Base-by-base conservation (phyloP, 2,329 filamentous ascomycete genomes). In the Berkeleyomyces basicola region DNA sequence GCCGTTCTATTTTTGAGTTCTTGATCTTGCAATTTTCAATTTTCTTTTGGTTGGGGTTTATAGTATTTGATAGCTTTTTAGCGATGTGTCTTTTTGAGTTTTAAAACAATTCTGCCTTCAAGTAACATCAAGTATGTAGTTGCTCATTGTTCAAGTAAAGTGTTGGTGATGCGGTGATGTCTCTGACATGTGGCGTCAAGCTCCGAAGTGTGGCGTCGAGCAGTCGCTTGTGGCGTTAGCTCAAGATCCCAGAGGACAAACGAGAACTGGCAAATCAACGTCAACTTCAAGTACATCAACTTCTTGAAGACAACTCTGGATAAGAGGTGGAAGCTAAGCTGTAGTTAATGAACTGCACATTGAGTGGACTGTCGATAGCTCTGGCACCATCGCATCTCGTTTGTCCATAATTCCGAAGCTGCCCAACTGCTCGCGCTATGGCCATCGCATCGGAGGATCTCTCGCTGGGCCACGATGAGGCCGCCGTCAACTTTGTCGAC, bases 401-500 rank as follows among this genome's bases (percentile, higher is more conserved):
- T 23, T 23, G 23, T 23, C 23, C 23, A 23, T 23, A 23, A 23
- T 23, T 23, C 23, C 23, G 23, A 23, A 23, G 23, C 23, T 23
- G 23, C 23, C 23, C 23, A 23, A 23, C 2, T 23, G 23, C 23
- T 23, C 16, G 61, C 42, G 14, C 64, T 65, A 72, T 71, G 70
- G 66, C 67, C 51, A 68, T 67, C 64, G 60, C 68, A 59, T 70
- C 72, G 58, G 66, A 69, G 62, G 69, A 70, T 66, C 67, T 74
- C 64, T 46, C 60, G 23, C 37, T 63, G n/a, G 65, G 62, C 39
- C 63, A 66, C 51, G 62, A 65, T 66, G 67, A 69, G 67, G 71
- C 68, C 58, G 73, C 67, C 61, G 67, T 72, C 11, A 75, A 76
- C 67, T 81, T 86, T 69, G 74, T 82, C 57, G 80, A 84, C 64